Conservation (phyloP, 164 flowering plant genomes). For the Chloranthus sessilifolius region DNA sequence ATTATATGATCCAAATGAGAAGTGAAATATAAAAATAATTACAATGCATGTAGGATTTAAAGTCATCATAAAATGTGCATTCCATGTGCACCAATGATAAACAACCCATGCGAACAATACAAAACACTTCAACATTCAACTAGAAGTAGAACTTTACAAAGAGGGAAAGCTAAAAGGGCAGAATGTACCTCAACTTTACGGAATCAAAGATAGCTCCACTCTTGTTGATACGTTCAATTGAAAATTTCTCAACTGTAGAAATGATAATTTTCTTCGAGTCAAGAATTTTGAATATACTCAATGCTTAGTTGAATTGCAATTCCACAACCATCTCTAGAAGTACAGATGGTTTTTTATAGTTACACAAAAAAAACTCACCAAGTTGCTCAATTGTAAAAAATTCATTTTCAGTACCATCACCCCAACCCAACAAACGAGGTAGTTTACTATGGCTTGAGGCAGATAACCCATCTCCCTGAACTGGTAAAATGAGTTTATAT, state of each 20-base stretch:
- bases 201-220: constrained; percentile 91
- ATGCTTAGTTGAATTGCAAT: not conserved
- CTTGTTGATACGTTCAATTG: constrained; percentile 90
- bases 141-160: constrained; percentile 1
- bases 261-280: not conserved
- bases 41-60: too few relatives aligned
- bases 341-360: not conserved
- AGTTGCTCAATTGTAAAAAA: constrained; percentile 83
- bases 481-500: constrained; percentile 26
- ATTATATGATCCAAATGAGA: too few relatives aligned
- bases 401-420: constrained; percentile 95
- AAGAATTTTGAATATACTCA: constrained; percentile 1
- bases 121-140: too few relatives aligned
- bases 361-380: constrained; percentile 44
- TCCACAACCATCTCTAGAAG: not conserved
- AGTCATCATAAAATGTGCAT: too few relatives aligned
- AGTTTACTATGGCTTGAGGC: constrained; percentile 93
- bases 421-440: constrained; percentile 97
- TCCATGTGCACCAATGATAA: too few relatives aligned
- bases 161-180: not conserved
- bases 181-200: constrained; percentile 67
- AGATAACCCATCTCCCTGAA: constrained; percentile 94
- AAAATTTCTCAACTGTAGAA: constrained; percentile 73
- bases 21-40: too few relatives aligned
- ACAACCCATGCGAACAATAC: too few relatives aligned